phyloP scores from a whole-genome alignment of 345 rosid genomes.

The Mercurialis annua region DNA sequence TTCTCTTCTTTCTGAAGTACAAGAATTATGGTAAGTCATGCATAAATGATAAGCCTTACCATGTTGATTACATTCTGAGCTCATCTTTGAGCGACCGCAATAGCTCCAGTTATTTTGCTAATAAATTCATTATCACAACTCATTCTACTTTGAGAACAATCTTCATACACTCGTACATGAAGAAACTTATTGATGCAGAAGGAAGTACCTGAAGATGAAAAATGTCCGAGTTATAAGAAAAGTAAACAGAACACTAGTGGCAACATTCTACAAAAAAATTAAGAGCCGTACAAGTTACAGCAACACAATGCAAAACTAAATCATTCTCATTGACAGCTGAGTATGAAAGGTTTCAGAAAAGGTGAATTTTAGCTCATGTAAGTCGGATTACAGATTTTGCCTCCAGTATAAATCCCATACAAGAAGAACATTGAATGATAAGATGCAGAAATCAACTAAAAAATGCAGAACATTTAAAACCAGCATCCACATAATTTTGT shows the following conservation, averaged over 20 bases:
- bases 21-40: constrained; percentile 20
- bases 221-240: constrained; percentile 7
- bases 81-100: constrained; percentile 21
- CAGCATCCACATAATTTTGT: neutral
- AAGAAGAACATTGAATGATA: neutral
- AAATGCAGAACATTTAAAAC: neutral
- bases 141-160: constrained; percentile 69
- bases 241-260: neutral
- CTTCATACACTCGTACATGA: constrained; percentile 85
- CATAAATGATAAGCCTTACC: constrained; percentile 19
- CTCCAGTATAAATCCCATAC: neutral
- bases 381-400: neutral
- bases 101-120: constrained; percentile 11
- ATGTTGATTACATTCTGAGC: constrained; percentile 21
- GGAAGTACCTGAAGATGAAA: constrained; percentile 69
- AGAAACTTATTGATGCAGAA: constrained; percentile 78
- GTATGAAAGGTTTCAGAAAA: neutral
- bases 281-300: neutral
- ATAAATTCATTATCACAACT: constrained; percentile 20
- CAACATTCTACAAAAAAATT: constrained; percentile 2
- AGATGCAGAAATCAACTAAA: neutral
- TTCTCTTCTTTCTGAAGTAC: constrained; percentile 9
- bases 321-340: neutral
- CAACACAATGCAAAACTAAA: neutral
- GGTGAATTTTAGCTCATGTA: neutral